Conservation (phyloP, 192 early-diverging fungal species). For the Geranomyces variabilis region DNA sequence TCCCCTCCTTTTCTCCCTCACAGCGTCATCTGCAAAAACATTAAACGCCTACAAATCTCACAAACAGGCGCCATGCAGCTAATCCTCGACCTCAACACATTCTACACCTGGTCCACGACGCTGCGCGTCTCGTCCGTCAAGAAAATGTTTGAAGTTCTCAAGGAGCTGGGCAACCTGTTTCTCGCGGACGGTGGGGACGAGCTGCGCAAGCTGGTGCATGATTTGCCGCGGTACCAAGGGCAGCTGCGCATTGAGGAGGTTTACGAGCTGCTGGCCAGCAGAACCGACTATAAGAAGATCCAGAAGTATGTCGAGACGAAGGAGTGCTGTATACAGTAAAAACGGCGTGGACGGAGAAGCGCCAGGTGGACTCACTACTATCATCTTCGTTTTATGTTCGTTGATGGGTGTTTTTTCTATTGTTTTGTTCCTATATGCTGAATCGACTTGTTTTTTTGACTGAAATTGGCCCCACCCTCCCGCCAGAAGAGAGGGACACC, state of each 20-base stretch:
- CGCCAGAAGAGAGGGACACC: too few species aligned
- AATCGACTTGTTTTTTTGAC: too few species aligned
- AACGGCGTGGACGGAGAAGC: neutral
- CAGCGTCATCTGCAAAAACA: conserved; percentile 81
- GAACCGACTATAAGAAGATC: conserved; percentile 80
- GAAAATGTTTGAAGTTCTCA: conserved; percentile 76
- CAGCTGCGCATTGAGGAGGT: conserved; percentile 77
- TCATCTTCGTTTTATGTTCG: too few species aligned
- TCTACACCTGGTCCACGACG: conserved; percentile 71
- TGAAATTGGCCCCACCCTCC: too few species aligned
- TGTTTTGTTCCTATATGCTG: too few species aligned
- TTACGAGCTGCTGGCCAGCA: conserved; percentile 75
- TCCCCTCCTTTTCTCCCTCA: neutral
- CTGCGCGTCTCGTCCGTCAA: conserved; percentile 65
- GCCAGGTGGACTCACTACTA: too few species aligned
- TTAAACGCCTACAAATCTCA: conserved; percentile 79
- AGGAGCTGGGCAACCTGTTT: conserved; percentile 81
- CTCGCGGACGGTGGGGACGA: conserved; percentile 73
- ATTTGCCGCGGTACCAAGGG: conserved; percentile 73
- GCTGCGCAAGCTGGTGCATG: conserved; percentile 77
- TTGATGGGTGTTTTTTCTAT: too few species aligned
- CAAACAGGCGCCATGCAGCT: conserved; percentile 88
- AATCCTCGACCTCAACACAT: conserved; percentile 83
- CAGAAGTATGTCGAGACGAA: conserved; percentile 72
- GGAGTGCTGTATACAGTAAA: conserved; percentile 43